These are phyloP conservation scores for Forsythia viridissima DNA, from an alignment of 257 asterid species.

Conservation along the genomic window DNA sequence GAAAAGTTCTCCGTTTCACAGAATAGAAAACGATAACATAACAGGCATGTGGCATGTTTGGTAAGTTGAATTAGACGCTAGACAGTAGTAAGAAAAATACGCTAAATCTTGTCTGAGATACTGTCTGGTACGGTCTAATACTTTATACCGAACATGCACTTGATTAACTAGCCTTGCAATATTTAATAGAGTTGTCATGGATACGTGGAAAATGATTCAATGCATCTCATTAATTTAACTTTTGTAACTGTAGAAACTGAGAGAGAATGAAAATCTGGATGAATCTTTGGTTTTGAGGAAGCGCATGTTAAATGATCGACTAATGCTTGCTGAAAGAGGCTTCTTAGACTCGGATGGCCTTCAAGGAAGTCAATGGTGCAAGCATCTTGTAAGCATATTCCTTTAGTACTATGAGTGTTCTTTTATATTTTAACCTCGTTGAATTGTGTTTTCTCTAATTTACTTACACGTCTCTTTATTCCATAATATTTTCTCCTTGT, in stretches of 20 bases:
- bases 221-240: not conserved
- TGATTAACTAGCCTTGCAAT: not conserved
- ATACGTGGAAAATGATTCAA: not conserved
- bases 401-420: not conserved
- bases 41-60: not conserved
- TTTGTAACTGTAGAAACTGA: slow-evolving; percentile 48
- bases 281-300: slow-evolving; percentile 44
- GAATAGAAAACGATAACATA: slow-evolving; percentile 1
- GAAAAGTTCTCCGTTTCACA: not conserved
- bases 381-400: slow-evolving; percentile 70
- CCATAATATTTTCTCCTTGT: too few relatives aligned
- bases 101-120: not conserved
- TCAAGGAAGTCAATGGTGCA: slow-evolving; percentile 72
- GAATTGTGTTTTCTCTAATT: not conserved
- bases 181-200: not conserved
- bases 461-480: too few relatives aligned
- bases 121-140: not conserved
- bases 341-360: slow-evolving; percentile 82
- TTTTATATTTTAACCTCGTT: not conserved
- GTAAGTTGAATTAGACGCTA: not conserved
- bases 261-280: slow-evolving; percentile 32
- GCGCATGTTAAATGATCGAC: slow-evolving; percentile 69
- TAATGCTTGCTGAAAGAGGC: slow-evolving; percentile 85
- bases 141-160: not conserved
- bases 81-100: not conserved